These are phyloP conservation scores for Beauveria varroae DNA, from an alignment of 2,329 filamentous ascomycete genomes.

Conservation along the genomic window DNA sequence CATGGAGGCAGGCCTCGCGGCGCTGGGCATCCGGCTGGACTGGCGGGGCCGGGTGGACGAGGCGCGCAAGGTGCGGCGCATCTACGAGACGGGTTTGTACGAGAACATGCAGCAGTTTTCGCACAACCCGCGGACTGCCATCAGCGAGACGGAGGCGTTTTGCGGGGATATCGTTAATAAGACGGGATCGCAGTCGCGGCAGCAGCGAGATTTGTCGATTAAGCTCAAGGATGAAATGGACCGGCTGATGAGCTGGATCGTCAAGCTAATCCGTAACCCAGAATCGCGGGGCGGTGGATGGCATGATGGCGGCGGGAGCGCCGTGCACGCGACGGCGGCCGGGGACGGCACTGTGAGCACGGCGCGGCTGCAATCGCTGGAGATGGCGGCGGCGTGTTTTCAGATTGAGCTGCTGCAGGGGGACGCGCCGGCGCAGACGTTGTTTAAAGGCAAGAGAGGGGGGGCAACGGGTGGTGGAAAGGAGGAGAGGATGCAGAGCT, in stretches of 20 bases:
- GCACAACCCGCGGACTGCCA: slow-evolving; percentile 34
- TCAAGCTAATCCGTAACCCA: slow-evolving; percentile 25
- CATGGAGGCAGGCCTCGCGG: slow-evolving; percentile 20
- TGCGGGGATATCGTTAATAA: slow-evolving; percentile 49
- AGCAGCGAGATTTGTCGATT: slow-evolving; percentile 44
- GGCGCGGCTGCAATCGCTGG: slow-evolving; percentile 3
- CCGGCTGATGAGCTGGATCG: slow-evolving; percentile 34
- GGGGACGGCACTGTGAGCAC: neutral
- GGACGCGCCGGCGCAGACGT: neutral
- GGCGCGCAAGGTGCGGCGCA: slow-evolving; percentile 29
- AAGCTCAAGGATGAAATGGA: slow-evolving; percentile 46
- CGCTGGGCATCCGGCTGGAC: neutral
- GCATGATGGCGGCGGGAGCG: too few species aligned
- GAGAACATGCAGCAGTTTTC: slow-evolving; percentile 36
- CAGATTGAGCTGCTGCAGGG: slow-evolving; percentile 2
- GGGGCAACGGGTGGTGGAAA: neutral
- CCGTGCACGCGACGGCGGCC: too few species aligned
- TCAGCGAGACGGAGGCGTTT: slow-evolving; percentile 47
- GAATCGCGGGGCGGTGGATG: neutral
- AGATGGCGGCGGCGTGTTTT: slow-evolving; percentile 15
- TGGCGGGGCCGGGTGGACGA: slow-evolving; percentile 28
- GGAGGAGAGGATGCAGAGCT: slow-evolving; percentile 6
- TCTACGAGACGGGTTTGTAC: slow-evolving; percentile 38
- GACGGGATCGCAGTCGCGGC: slow-evolving; percentile 38
- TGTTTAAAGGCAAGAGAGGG: neutral